Evolutionary conservation across 306 rosid species (phyloP).

Genomic region (Glycine tomentella): DNA sequence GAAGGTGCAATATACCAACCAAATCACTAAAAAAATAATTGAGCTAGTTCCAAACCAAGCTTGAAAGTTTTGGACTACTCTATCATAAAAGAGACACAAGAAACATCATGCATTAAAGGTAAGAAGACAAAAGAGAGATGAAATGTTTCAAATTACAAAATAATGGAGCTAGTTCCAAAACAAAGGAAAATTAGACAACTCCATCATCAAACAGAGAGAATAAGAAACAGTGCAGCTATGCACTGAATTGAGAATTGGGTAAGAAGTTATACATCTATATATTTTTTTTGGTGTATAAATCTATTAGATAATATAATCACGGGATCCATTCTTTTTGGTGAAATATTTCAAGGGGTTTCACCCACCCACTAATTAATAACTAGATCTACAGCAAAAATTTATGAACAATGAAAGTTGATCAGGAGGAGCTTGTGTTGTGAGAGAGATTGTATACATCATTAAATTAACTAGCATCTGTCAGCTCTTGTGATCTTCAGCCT

Average conservation of each 20-base stretch:
- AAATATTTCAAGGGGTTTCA: constrained; percentile 37
- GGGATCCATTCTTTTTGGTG: constrained; percentile 36
- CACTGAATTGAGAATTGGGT: constrained; percentile 45
- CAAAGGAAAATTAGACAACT: constrained; percentile 21
- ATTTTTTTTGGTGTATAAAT: constrained; percentile 40
- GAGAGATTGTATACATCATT: constrained; percentile 21
- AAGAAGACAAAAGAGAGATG: constrained; percentile 20
- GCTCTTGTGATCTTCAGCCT: constrained; percentile 70
- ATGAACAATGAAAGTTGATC: constrained; percentile 50
- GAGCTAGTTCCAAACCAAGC: constrained; percentile 13
- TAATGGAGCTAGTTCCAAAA: no score
- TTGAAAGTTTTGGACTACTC: constrained; percentile 3
- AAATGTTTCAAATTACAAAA: no score
- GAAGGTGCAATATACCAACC: neutral
- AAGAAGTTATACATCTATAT: constrained; percentile 49
- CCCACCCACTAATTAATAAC: constrained; percentile 40
- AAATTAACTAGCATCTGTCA: constrained; percentile 57
- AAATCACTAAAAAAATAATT: constrained; percentile 19
- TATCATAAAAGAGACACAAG: constrained; percentile 31
- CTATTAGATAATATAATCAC: constrained; percentile 35
- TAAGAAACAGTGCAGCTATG: constrained; percentile 37
- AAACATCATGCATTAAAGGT: constrained; percentile 13
- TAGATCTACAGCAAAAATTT: constrained; percentile 41
- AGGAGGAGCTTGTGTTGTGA: constrained; percentile 38
- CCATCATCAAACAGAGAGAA: constrained; percentile 37